A percentile compares a stretch with the other conserved stretches of the same genome.
Conservation (phyloP, 108 stramenopile species). For the Cyclotella atomus region DNA sequence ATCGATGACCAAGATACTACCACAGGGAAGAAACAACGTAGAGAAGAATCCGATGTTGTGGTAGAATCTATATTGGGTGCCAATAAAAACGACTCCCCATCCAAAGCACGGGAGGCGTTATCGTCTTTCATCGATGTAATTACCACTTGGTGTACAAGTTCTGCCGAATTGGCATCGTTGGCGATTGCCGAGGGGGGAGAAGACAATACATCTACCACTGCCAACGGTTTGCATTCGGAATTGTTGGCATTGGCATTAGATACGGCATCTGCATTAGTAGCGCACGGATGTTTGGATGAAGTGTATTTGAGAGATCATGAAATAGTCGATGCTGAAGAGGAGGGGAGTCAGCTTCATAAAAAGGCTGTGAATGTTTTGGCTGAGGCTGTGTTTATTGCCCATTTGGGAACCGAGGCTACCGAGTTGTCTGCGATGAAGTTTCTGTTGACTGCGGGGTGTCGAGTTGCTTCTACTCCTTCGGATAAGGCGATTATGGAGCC, state of each 20-base stretch:
- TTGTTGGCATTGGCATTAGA: slow-evolving; percentile 62
- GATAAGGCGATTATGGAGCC: slow-evolving; percentile 22
- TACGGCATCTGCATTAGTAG: slow-evolving; percentile 66
- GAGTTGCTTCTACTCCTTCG: slow-evolving; percentile 11
- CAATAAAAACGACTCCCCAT: slow-evolving; percentile 58
- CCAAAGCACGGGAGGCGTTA: slow-evolving; percentile 53
- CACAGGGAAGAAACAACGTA: neutral
- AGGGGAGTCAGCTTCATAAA: slow-evolving; percentile 31
- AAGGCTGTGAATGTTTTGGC: slow-evolving; percentile 63
- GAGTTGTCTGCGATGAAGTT: slow-evolving; percentile 84
- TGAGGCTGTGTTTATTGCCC: slow-evolving; percentile 67
- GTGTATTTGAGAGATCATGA: slow-evolving; percentile 47
- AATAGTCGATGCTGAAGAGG: slow-evolving; percentile 11
- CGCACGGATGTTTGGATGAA: slow-evolving; percentile 84
- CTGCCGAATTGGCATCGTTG: slow-evolving; percentile 30
- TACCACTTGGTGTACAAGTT: slow-evolving; percentile 67
- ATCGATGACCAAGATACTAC: slow-evolving; percentile 27
- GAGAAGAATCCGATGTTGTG: slow-evolving; percentile 27
- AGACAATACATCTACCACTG: neutral
- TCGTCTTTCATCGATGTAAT: slow-evolving; percentile 68
- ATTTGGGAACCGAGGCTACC: slow-evolving; percentile 58
- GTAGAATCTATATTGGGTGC: slow-evolving; percentile 58
- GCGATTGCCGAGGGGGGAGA: neutral
- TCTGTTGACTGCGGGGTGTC: slow-evolving; percentile 75
- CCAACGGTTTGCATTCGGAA: slow-evolving; percentile 15